Evolutionary conservation across 192 early-diverging fungal species (phyloP).

Genomic region (Linnemannia schmuckeri): DNA sequence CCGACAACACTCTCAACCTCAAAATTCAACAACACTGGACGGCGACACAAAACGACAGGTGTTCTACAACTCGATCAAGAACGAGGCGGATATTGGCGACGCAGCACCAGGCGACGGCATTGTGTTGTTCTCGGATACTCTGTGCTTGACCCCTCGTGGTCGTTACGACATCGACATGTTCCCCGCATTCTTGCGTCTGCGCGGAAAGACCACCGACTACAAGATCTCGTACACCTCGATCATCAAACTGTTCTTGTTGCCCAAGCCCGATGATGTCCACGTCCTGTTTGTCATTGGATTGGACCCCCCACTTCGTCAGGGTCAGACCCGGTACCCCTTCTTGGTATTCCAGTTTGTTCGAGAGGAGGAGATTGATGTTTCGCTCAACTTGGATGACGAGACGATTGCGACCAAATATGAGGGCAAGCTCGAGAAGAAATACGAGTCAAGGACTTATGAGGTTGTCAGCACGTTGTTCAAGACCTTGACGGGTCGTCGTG

Average conservation of each 20-base stretch:
- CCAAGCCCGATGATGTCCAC: conserved; percentile 94
- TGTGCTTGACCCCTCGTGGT: conserved; percentile 95
- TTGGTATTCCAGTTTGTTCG: conserved; percentile 96
- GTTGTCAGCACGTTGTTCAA: conserved; percentile 90
- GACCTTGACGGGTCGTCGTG: conserved; percentile 82
- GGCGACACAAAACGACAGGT: conserved; percentile 46
- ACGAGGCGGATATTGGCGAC: conserved; percentile 89
- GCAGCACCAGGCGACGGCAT: conserved; percentile 88
- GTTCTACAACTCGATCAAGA: conserved; percentile 94
- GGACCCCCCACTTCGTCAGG: conserved; percentile 96
- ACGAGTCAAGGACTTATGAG: conserved; percentile 89
- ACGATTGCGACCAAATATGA: conserved; percentile 76
- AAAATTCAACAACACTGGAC: neutral
- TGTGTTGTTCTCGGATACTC: conserved; percentile 88
- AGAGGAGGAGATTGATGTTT: conserved; percentile 90
- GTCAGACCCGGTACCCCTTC: conserved; percentile 95
- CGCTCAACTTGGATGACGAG: conserved; percentile 87
- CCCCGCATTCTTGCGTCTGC: conserved; percentile 89
- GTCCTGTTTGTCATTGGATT: conserved; percentile 95
- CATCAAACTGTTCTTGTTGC: conserved; percentile 87
- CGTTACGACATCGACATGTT: conserved; percentile 97
- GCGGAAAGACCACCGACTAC: conserved; percentile 99
- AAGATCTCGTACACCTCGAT: conserved; percentile 92
- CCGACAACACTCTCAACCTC: neutral
- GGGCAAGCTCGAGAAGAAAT: conserved; percentile 81